Evolutionary conservation across 176 grass and related monocot species (phyloP), one percentile per base, ranked within the genome.

Genomic region (Calamus simplicifolius): DNA sequence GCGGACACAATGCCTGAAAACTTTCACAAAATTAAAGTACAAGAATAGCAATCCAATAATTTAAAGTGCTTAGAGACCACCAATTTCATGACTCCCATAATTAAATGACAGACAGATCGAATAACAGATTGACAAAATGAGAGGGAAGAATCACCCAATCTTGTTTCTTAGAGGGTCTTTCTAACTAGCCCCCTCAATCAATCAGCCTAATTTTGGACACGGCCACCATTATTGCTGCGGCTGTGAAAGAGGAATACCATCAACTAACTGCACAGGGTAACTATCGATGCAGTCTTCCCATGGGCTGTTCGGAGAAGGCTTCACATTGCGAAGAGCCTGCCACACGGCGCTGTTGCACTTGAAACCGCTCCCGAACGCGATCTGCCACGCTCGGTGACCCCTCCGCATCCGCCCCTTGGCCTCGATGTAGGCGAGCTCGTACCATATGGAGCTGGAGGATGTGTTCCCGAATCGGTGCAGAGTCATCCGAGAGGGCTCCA

Each of bases 331-430:
- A 49, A 84, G 71, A 4, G 81, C 49, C 62, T 69, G 75, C 80
- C 80, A 83, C 64, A 83, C 80, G 10, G 80, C 74, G 48, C 80
- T 83, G 28, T 83, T 83, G 70, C 80, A 83, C 69, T 83, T 83
- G 73, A 83, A 83, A 19, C 80, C 80, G 2, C 73, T 77, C 12
- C 80, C 80, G 8, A 83, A 83, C 12, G 80, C 74, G 18, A 83
- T 83, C 70, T 83, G 80, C 80, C 80, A 83, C 29, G 77, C 54
- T 16, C 69, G 56, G 55, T 83, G 73, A 52, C 73, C 73, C 21
- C 63, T 68, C 16, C 74, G 69, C 15, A 83, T 67, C 66, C 79
- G 62, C 16, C 79, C 79, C 55, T 77, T 82, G 5, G 68, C 68
- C 72, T 82, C 79, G 7, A 57, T 77, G 63, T 83, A 83, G 2